phyloP scores from a whole-genome alignment of 2,329 filamentous ascomycete species.

The Arthroderma sp. region DNA sequence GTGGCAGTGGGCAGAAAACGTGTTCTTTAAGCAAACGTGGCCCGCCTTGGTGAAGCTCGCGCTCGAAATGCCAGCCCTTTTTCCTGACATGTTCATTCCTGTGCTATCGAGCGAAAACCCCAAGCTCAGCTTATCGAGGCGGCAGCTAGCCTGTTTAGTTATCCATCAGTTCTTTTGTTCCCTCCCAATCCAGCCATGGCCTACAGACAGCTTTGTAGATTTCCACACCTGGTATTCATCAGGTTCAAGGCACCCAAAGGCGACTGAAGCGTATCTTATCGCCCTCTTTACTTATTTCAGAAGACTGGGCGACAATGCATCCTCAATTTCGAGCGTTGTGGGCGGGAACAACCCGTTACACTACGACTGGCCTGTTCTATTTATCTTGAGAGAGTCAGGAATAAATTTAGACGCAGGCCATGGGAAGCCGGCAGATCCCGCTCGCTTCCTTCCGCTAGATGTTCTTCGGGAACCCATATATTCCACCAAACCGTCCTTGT shows the following conservation, averaged over 20 bases:
- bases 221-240: constrained; percentile 7
- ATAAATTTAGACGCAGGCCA: background rate
- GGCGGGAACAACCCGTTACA: background rate
- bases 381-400: background rate
- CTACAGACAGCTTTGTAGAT: constrained; percentile 6
- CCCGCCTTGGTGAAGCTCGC: constrained; percentile 4
- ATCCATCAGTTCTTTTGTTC: constrained; percentile 9
- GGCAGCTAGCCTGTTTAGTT: constrained; percentile 8
- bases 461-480: constrained; percentile 1
- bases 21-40: constrained; percentile 6
- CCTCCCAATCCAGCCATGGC: constrained; percentile 5
- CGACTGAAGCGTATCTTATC: constrained; percentile 4
- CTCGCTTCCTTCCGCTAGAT: background rate
- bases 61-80: constrained; percentile 7
- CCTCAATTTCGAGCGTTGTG: too few species aligned
- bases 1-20: background rate
- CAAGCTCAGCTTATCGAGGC: constrained; percentile 4
- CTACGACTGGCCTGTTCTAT: constrained; percentile 6
- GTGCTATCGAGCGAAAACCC: constrained; percentile 1
- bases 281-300: constrained; percentile 7
- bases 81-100: constrained; percentile 3
- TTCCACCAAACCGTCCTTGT: constrained; percentile 4
- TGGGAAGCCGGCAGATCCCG: background rate
- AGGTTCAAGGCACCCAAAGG: constrained; percentile 3
- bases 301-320: background rate